These are phyloP conservation scores for Bolboschoenus planiculmis DNA, from an alignment of 176 grass and related monocot genomes.

Conservation along the genomic window DNA sequence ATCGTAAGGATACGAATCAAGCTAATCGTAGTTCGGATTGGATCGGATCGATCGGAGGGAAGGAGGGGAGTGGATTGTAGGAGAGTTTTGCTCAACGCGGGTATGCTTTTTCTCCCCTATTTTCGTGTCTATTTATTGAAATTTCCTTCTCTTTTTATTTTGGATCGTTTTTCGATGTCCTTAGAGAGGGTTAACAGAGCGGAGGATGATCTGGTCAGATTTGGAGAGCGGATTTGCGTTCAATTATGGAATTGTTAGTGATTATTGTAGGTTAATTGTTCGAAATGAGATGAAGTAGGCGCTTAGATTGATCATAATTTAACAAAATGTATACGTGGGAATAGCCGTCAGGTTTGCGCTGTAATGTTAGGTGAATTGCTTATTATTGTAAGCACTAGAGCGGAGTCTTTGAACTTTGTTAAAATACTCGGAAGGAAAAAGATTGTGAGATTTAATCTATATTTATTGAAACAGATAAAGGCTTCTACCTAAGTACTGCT, in stretches of 20 bases:
- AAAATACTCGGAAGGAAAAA: neutral
- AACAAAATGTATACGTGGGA: neutral
- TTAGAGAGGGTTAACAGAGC: no score
- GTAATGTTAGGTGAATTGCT: neutral
- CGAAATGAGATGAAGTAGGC: no score
- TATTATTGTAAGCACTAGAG: neutral
- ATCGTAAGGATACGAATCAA: neutral
- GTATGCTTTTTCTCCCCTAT: neutral
- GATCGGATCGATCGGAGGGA: neutral
- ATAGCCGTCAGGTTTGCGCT: neutral
- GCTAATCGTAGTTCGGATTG: neutral
- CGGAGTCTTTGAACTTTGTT: neutral
- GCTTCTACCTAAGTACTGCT: neutral
- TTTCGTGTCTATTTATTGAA: neutral
- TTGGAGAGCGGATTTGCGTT: neutral
- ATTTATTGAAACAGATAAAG: neutral
- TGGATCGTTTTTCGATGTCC: no score
- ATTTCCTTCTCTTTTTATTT: neutral
- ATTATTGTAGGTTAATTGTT: neutral
- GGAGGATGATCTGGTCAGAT: neutral
- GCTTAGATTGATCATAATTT: neutral
- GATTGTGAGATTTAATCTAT: neutral
- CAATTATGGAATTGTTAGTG: neutral
- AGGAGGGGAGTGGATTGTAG: neutral
- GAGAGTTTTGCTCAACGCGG: neutral